Percentiles rank a stretch among this genome's conserved stretches.
Conservation (phyloP, 768 basidiomycete genomes). For the Lyophyllum decastes region DNA sequence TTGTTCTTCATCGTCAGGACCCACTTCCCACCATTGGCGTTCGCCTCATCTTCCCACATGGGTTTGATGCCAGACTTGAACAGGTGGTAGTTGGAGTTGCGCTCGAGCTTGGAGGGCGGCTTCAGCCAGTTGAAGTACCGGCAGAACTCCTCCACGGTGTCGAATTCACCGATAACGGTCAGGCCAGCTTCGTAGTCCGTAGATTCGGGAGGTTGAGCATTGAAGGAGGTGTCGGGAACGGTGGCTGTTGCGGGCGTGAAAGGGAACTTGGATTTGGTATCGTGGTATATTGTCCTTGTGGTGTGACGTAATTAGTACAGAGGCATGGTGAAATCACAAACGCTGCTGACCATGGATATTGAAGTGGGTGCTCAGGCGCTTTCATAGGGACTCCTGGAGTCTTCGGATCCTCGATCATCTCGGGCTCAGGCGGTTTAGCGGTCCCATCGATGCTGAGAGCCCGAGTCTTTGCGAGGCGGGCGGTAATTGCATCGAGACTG, state of each 20-base stretch:
- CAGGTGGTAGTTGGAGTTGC: constrained; percentile 92
- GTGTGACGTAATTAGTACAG: not conserved
- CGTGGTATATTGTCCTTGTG: constrained; percentile 86
- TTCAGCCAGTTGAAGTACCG: constrained; percentile 95
- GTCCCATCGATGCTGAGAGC: constrained; percentile 66
- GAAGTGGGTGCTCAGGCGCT: constrained; percentile 82
- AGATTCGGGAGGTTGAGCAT: constrained; percentile 57
- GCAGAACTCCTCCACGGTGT: constrained; percentile 89
- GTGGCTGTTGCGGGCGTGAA: constrained; percentile 47
- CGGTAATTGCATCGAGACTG: constrained; percentile 82
- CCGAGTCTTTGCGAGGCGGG: constrained; percentile 70
- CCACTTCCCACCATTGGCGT: constrained; percentile 94
- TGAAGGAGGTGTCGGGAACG: constrained; percentile 29
- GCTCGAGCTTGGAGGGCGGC: constrained; percentile 84
- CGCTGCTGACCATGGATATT: constrained; percentile 71
- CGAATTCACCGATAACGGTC: constrained; percentile 85
- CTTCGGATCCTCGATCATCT: constrained; percentile 82
- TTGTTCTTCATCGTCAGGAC: constrained; percentile 91
- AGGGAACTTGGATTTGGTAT: constrained; percentile 75
- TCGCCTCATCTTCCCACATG: constrained; percentile 97
- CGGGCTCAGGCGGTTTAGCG: constrained; percentile 71
- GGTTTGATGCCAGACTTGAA: constrained; percentile 95
- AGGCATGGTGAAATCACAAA: not conserved
- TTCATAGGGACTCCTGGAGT: constrained; percentile 72
- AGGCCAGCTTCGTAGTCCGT: constrained; percentile 83